Evolutionary conservation across 805 yeast genomes (phyloP), one percentile per base, ranked within the genome.

Genomic region (Metschnikowia matae): DNA sequence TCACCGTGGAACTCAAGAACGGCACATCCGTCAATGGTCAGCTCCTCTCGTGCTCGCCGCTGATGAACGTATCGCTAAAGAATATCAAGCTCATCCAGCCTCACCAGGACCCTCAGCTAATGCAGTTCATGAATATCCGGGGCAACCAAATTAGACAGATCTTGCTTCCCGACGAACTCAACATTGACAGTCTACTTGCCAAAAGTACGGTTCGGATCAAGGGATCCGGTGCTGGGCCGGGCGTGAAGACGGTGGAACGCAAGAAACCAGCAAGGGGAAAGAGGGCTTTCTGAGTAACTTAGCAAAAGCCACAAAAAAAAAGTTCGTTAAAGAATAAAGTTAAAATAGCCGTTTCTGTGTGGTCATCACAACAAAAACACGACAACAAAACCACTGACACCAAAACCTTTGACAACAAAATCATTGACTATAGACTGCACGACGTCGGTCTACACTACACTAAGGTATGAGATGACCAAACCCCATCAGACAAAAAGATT

Each of bases 21-120:
- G 97, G 97, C 37, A 87, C 92, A 4, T 78, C 88, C 4, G 80
- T 92, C 5, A 81, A 87, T 60, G 98, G 98, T 0, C 87, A 91
- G 13, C 73, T 92, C 23, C 81, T 86, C 38, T 81, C 90, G 6
- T 96, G 94, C 38, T 77, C 96, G 2, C 96, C 97, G 26, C 80
- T 87, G 54, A 91, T 91, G 98, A 91, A 91, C 67, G 83, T 91
- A 41, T 82, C 89, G 4, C 67, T 91, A 54, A 83, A 86, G 59
- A 87, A 86, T 56, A 92, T 88, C 44, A 87, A 84, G 58, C 82
- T 92, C 79, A 83, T 91, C 2, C 77, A 87, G 40, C 81, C 79
- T 49, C 78, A 83, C 62, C 82, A 87, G 49, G 87, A 82, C 48
- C 86, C 95, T 0, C 77, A 82, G 37, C 68, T 79, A 11, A 70